These are phyloP conservation scores for Rubia tinctorum DNA, from an alignment of 305 asterid genomes.

Conservation along the genomic window DNA sequence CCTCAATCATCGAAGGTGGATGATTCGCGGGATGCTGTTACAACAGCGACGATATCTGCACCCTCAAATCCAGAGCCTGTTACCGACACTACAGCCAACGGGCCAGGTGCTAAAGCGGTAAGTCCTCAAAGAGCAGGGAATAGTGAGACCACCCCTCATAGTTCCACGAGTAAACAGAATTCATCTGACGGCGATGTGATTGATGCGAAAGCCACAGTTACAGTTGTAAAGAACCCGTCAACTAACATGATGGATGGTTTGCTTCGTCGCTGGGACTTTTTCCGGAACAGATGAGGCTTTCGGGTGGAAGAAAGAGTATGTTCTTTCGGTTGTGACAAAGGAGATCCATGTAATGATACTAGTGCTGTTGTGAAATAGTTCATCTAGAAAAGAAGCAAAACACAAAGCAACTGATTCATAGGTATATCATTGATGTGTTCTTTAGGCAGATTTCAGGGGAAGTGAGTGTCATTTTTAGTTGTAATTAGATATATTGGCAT, in stretches of 20 bases:
- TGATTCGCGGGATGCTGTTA: constrained; percentile 20
- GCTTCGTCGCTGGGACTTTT: constrained; percentile 89
- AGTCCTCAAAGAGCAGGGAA: constrained; percentile 28
- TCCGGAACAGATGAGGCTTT: constrained; percentile 51
- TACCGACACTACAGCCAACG: too few relatives aligned
- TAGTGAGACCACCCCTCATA: constrained; percentile 12
- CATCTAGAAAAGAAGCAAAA: background rate
- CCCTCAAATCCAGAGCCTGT: too few relatives aligned
- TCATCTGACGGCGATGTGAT: constrained; percentile 40
- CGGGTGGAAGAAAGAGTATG: background rate
- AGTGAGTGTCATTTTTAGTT: constrained; percentile 5
- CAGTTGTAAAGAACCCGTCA: constrained; percentile 69
- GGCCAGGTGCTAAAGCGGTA: constrained; percentile 18
- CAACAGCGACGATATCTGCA: too few relatives aligned
- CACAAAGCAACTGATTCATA: background rate
- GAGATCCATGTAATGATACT: constrained; percentile 10
- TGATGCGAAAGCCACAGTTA: constrained; percentile 66
- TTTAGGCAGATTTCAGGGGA: constrained; percentile 2
- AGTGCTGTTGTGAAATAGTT: constrained; percentile 7
- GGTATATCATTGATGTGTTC: background rate
- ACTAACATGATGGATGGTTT: constrained; percentile 66
- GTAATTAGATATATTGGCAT: constrained; percentile 8
- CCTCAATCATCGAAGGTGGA: constrained; percentile 34
- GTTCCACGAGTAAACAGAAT: constrained; percentile 27
- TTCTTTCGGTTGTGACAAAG: background rate